A percentile compares a stretch with the other conserved stretches of the same genome.
These are phyloP conservation scores for Picea sitchensis DNA, from an alignment of 75 land plant species.

Conservation along the genomic window DNA sequence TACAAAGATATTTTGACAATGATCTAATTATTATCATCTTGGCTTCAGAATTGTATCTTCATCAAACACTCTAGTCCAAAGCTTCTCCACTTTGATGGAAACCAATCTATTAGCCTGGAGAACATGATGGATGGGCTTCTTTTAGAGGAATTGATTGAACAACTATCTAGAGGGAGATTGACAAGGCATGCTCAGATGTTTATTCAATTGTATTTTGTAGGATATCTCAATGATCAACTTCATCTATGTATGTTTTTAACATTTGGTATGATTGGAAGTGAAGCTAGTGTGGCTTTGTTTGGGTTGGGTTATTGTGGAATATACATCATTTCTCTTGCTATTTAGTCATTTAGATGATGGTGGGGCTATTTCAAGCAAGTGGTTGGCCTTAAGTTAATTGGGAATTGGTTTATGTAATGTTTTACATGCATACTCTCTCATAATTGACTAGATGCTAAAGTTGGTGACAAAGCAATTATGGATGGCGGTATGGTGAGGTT, in stretches of 20 bases:
- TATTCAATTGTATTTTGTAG: slow-evolving; percentile 73
- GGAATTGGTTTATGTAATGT: slow-evolving; percentile 51
- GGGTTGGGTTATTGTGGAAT: slow-evolving; percentile 66
- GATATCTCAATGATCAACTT: slow-evolving; percentile 65
- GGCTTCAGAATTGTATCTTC: too few relatives aligned
- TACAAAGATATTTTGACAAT: too few relatives aligned
- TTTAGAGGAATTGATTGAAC: slow-evolving; percentile 58
- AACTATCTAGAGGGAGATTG: slow-evolving; percentile 60
- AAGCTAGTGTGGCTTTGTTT: slow-evolving; percentile 53
- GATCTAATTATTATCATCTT: too few relatives aligned
- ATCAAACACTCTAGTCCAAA: too few relatives aligned
- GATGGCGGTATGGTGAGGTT: slow-evolving; percentile 34
- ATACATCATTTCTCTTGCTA: slow-evolving; percentile 64
- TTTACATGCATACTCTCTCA: background rate
- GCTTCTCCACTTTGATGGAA: too few relatives aligned
- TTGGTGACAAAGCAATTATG: slow-evolving; percentile 29
- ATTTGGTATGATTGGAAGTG: slow-evolving; percentile 77
- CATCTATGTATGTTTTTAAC: slow-evolving; percentile 61
- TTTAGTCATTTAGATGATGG: slow-evolving; percentile 58
- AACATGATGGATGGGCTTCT: slow-evolving; percentile 60
- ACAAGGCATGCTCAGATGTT: slow-evolving; percentile 53
- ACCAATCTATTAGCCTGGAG: too few relatives aligned
- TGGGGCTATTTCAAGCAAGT: slow-evolving; percentile 75
- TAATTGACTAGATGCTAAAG: slow-evolving; percentile 17
- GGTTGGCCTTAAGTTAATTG: slow-evolving; percentile 90